Base-by-base conservation (phyloP, 2,329 filamentous ascomycete species). In the Fusarium neocosmosporiellum region DNA sequence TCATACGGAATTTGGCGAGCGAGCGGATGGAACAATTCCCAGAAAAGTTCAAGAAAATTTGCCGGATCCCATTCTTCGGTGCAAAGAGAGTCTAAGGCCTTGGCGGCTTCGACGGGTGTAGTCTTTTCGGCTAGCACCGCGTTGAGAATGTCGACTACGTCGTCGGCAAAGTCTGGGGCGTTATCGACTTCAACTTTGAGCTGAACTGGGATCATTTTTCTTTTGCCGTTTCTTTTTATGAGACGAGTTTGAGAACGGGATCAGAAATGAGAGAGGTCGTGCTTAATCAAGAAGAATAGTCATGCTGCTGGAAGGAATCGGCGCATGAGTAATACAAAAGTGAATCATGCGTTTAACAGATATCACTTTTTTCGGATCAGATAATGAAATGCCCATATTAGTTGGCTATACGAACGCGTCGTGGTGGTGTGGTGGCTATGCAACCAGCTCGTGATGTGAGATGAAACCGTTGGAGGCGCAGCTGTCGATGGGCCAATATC, bases 11-110 rank as follows among this genome's bases (percentile, higher is more conserved):
- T 13, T 39, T 75, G 73, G n/a, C 73, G 69, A 20, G 70, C 46
- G 18, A 77, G 54, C 5, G 71, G 60, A 31, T 76, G 75, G 13
- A 77, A 18, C 2, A 77, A 69, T 33, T 76, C 72, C 75, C 75
- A 75, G 60, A 76, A 75, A 63, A 75, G 70, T 63, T 67, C 75
- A 9, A 76, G 57, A 20, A 77, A 77, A 8, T 31, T 39, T 2
- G 48, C 66, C 66, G 5, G 58, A 3, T 60, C 54, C 24, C 66
- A 6, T 16, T 50, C 13, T 66, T 58, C 20, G 1, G 14, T 14
- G 18, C 24, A 62, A 18, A 74, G 48, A 9, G 34, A 50, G 29
- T 75, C 66, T 10, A 75, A 18, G 13, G 58, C 55, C 14, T 16
- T 24, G 6, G 63, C 65, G 8, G 63, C 60, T 53, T 67, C 29